phyloP scores from a whole-genome alignment of 371 early-diverging fungal species.

The Apophysomyces sp. region DNA sequence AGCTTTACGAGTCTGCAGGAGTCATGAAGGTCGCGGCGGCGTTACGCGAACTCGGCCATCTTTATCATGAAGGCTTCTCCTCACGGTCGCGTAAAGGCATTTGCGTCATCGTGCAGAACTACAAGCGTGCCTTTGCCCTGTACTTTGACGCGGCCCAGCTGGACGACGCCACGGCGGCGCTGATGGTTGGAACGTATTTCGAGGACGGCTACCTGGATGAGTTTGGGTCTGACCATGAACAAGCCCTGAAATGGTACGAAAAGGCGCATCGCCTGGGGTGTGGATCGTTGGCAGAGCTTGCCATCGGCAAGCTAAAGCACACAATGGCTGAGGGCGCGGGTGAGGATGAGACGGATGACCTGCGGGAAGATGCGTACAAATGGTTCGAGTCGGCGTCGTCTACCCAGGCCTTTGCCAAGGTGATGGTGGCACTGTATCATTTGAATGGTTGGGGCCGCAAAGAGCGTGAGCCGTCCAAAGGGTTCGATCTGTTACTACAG shows the following conservation, averaged over 20 bases:
- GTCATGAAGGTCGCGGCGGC: conserved; percentile 15
- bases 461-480: conserved; percentile 6
- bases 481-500: conserved; percentile 11
- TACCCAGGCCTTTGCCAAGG: conserved; percentile 8
- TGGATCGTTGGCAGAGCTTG: conserved; percentile 21
- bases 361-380: conserved; percentile 13
- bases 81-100: conserved; percentile 6
- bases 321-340: conserved; percentile 1
- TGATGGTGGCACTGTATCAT: conserved; percentile 27
- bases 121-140: conserved; percentile 12
- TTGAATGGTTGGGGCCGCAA: conserved; percentile 23
- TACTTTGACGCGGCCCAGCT: conserved; percentile 14
- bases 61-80: conserved; percentile 24
- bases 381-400: conserved; percentile 12
- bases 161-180: conserved; percentile 6
- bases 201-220: conserved; percentile 16
- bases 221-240: conserved; percentile 7
- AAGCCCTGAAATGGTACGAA: conserved; percentile 16
- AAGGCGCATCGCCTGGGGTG: conserved; percentile 14
- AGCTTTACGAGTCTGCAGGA: conserved; percentile 23
- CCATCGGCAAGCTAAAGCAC: conserved; percentile 20
- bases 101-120: conserved; percentile 11
- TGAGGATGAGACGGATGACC: neutral
- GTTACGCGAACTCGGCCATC: conserved; percentile 8
- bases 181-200: conserved; percentile 21